Percentiles rank a stretch among this genome's conserved stretches.
phyloP scores from a whole-genome alignment of 805 yeast species.

The Schwanniomyces pseudopolymorphus region DNA sequence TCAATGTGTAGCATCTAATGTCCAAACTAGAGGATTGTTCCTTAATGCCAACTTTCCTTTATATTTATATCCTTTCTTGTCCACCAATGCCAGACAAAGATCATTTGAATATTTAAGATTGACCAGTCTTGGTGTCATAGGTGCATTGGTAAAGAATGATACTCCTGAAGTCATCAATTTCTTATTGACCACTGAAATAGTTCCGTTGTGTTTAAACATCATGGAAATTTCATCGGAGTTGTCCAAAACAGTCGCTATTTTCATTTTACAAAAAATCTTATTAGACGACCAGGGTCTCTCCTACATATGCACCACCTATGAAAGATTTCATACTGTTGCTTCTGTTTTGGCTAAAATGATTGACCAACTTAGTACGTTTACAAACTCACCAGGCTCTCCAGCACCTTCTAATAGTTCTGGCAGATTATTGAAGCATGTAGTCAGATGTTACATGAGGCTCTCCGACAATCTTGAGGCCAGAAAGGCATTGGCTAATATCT shows the following conservation, averaged over 20 bases:
- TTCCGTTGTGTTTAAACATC: slow-evolving; percentile 88
- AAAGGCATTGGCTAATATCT: slow-evolving; percentile 73
- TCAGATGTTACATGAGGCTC: slow-evolving; percentile 86
- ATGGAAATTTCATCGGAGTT: slow-evolving; percentile 95
- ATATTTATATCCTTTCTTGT: slow-evolving; percentile 88
- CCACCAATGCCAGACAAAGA: slow-evolving; percentile 86
- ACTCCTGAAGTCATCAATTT: slow-evolving; percentile 93
- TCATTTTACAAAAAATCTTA: slow-evolving; percentile 89
- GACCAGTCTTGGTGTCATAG: slow-evolving; percentile 94
- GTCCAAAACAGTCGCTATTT: slow-evolving; percentile 94
- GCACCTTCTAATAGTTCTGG: slow-evolving; percentile 55
- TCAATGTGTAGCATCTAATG: slow-evolving; percentile 96
- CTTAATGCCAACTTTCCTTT: slow-evolving; percentile 89
- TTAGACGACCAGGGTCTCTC: slow-evolving; percentile 88
- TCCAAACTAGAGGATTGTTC: slow-evolving; percentile 82
- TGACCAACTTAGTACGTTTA: slow-evolving; percentile 59
- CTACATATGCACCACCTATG: slow-evolving; percentile 93
- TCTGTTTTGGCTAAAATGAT: slow-evolving; percentile 87
- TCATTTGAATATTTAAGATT: slow-evolving; percentile 91
- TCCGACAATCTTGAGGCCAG: slow-evolving; percentile 91
- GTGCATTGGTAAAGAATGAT: slow-evolving; percentile 94
- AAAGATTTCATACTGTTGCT: slow-evolving; percentile 91
- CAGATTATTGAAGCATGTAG: slow-evolving; percentile 86
- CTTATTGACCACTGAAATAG: slow-evolving; percentile 90
- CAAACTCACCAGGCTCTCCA: slow-evolving; percentile 45